Evolutionary conservation across 176 grass and related monocot species (phyloP).

Genomic region (Musa schizocarpa): DNA sequence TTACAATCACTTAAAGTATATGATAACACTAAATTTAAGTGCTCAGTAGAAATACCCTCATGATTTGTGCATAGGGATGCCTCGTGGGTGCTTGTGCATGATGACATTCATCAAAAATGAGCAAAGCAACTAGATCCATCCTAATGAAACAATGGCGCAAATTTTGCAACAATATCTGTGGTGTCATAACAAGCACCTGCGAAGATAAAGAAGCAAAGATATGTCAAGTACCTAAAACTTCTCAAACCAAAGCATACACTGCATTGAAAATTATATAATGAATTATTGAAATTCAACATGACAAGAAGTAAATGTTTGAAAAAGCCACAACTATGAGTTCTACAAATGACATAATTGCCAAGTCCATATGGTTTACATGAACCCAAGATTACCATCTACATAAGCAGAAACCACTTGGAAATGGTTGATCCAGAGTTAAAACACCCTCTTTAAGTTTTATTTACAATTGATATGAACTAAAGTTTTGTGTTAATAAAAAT

Average conservation of each 20-base stretch:
- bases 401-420: background rate
- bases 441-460: background rate
- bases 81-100: conserved; percentile 67
- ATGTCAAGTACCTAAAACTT: conserved; percentile 11
- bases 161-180: conserved; percentile 71
- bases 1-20: background rate
- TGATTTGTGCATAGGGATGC: conserved; percentile 89
- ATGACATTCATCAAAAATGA: conserved; percentile 96
- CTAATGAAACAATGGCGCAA: conserved; percentile 84
- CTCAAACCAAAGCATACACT: background rate
- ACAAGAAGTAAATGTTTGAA: background rate
- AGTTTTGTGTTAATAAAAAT: too few relatives aligned
- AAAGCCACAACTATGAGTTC: background rate
- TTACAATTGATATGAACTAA: too few relatives aligned
- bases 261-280: background rate
- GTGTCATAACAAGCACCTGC: conserved; percentile 95
- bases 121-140: conserved; percentile 61
- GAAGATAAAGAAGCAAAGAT: conserved; percentile 13
- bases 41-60: conserved; percentile 54
- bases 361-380: background rate
- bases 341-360: background rate
- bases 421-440: background rate
- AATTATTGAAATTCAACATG: background rate
- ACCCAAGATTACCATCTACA: background rate
- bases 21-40: background rate